phyloP scores from a whole-genome alignment of 768 basidiomycete species.

The Tylopilus sp. region DNA sequence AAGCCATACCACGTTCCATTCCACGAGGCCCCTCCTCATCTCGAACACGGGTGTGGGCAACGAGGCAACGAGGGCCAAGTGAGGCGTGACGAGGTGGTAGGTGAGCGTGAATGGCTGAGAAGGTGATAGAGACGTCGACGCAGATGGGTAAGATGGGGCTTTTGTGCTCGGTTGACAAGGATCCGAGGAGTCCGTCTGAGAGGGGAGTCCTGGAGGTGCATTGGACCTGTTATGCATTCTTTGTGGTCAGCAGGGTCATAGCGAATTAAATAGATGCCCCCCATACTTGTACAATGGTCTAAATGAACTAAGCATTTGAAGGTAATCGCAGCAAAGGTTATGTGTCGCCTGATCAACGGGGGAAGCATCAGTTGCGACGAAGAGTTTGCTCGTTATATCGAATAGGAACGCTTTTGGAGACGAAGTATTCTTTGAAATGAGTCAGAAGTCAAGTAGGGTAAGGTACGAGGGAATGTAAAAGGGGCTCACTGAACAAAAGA shows the following conservation, averaged over 20 bases:
- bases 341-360: slow-evolving; percentile 88
- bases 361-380: slow-evolving; percentile 91
- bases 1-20: slow-evolving; percentile 86
- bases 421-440: slow-evolving; percentile 67
- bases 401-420: slow-evolving; percentile 94
- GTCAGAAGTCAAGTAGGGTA: neutral
- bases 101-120: slow-evolving; percentile 69
- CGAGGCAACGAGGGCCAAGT: slow-evolving; percentile 67
- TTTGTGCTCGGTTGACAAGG: slow-evolving; percentile 26
- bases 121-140: slow-evolving; percentile 59
- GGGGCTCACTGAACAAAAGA: slow-evolving; percentile 67
- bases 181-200: slow-evolving; percentile 4
- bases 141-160: slow-evolving; percentile 64
- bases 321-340: slow-evolving; percentile 87
- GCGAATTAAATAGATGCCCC: neutral
- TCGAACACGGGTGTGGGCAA: slow-evolving; percentile 73
- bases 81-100: slow-evolving; percentile 76
- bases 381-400: slow-evolving; percentile 78
- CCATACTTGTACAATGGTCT: slow-evolving; percentile 79
- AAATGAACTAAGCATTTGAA: slow-evolving; percentile 84
- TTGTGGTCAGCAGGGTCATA: slow-evolving; percentile 3
- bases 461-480: neutral
- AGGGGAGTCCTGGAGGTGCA: slow-evolving; percentile 1
- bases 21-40: slow-evolving; percentile 68
- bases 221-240: slow-evolving; percentile 18